phyloP scores from a whole-genome alignment of 257 asterid genomes.

The Fraxinus americana region DNA sequence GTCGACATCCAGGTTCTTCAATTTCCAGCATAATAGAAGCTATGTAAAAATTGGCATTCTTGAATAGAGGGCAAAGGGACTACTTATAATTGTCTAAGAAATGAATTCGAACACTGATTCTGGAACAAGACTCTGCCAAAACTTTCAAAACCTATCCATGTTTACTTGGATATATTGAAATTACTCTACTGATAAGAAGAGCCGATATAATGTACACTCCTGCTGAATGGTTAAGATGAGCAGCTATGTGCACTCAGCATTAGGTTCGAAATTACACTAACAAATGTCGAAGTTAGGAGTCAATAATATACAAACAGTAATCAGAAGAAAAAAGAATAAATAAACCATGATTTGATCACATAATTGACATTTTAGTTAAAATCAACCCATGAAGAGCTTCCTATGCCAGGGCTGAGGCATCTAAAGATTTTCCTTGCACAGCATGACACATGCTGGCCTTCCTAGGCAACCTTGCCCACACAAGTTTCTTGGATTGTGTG shows the following conservation, averaged over 20 bases:
- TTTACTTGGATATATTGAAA: neutral
- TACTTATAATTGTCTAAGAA: neutral
- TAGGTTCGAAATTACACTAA: neutral
- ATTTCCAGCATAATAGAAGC: neutral
- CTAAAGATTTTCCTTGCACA: neutral
- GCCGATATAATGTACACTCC: neutral
- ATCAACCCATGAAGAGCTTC: neutral
- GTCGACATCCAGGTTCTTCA: neutral
- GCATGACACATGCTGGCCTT: too few relatives aligned
- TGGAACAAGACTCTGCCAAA: neutral
- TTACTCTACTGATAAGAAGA: neutral
- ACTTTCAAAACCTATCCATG: neutral
- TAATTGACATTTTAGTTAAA: neutral
- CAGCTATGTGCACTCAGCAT: neutral
- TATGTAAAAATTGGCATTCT: too few relatives aligned
- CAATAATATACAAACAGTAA: neutral
- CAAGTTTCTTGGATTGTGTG: neutral
- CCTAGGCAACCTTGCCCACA: neutral
- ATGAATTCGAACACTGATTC: neutral
- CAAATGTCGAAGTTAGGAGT: neutral
- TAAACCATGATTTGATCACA: neutral
- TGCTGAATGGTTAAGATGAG: neutral
- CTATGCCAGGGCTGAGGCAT: too few relatives aligned
- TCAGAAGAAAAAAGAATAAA: neutral
- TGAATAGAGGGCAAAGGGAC: too few relatives aligned